Evolutionary conservation across 768 basidiomycete genomes (phyloP).

Genomic region (Cystobasidium ongulense): DNA sequence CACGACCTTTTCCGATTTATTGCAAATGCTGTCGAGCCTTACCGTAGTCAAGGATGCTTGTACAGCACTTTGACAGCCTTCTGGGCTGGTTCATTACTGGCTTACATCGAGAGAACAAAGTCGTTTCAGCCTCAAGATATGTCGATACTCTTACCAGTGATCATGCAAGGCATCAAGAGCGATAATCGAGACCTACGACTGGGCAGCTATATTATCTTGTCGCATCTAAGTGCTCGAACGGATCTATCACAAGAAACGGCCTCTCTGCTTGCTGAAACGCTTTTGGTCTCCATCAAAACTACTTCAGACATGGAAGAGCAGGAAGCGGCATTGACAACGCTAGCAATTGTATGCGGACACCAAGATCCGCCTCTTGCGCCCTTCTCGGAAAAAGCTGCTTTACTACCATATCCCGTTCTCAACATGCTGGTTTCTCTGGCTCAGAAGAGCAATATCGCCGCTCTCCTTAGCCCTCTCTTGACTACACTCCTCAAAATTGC

Average conservation of each 20-base stretch:
- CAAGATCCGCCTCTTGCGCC: background rate
- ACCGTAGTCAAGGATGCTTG: constrained; percentile 47
- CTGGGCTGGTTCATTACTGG: constrained; percentile 68
- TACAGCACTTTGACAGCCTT: constrained; percentile 73
- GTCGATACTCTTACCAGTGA: constrained; percentile 40
- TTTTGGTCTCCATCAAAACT: constrained; percentile 49
- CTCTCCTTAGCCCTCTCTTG: constrained; percentile 48
- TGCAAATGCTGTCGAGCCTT: constrained; percentile 55
- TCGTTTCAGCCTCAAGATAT: constrained; percentile 41
- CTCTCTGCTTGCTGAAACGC: constrained; percentile 54
- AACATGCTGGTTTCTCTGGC: constrained; percentile 51
- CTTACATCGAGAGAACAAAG: constrained; percentile 60
- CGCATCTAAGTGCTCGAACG: constrained; percentile 61
- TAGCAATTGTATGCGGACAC: constrained; percentile 55
- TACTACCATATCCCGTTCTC: constrained; percentile 27
- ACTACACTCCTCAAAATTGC: background rate
- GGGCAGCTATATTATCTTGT: constrained; percentile 64
- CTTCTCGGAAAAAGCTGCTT: background rate
- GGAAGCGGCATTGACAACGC: constrained; percentile 53
- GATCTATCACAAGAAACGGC: constrained; percentile 56
- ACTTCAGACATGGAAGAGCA: constrained; percentile 30
- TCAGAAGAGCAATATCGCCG: constrained; percentile 54
- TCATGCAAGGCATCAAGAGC: constrained; percentile 38
- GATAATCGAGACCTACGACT: constrained; percentile 50
- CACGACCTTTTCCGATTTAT: constrained; percentile 66